phyloP scores from a whole-genome alignment of 2,329 filamentous ascomycete species.

The Clonostachys solani region DNA sequence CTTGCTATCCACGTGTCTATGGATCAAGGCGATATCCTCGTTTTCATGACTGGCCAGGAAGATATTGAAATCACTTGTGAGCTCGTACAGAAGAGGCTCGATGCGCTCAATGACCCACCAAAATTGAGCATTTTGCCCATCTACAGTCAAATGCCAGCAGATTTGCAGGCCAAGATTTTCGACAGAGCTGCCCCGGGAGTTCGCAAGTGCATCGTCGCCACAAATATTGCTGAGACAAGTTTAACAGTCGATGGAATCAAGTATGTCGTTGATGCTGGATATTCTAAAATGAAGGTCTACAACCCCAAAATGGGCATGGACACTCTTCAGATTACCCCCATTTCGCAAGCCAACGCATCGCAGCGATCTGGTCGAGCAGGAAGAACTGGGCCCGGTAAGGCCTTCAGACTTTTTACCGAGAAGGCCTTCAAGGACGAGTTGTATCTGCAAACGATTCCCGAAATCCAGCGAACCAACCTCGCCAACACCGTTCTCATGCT shows the following conservation, averaged over 20 bases:
- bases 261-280: slow-evolving; percentile 96
- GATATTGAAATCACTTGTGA: slow-evolving; percentile 98
- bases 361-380: slow-evolving; percentile 93
- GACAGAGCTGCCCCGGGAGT: slow-evolving; percentile 86
- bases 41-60: slow-evolving; percentile 99
- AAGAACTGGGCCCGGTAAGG: slow-evolving; percentile 90
- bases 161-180: slow-evolving; percentile 96
- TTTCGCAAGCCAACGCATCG: slow-evolving; percentile 92
- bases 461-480: slow-evolving; percentile 95
- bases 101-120: slow-evolving; percentile 87
- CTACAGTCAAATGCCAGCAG: slow-evolving; percentile 99
- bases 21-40: slow-evolving; percentile 86
- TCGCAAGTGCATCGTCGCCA: slow-evolving; percentile 95
- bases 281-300: slow-evolving; percentile 97
- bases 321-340: slow-evolving; percentile 93
- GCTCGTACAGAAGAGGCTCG: slow-evolving; percentile 79
- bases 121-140: slow-evolving; percentile 94
- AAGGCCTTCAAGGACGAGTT: slow-evolving; percentile 93
- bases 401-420: slow-evolving; percentile 91
- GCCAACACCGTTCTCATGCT: slow-evolving; percentile 91
- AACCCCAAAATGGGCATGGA: slow-evolving; percentile 99
- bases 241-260: slow-evolving; percentile 98
- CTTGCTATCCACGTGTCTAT: slow-evolving; percentile 95
- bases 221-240: slow-evolving; percentile 97
- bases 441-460: slow-evolving; percentile 94